Conservation (phyloP, 2,329 filamentous ascomycete species). For the Chaetomiaceae sp. region DNA sequence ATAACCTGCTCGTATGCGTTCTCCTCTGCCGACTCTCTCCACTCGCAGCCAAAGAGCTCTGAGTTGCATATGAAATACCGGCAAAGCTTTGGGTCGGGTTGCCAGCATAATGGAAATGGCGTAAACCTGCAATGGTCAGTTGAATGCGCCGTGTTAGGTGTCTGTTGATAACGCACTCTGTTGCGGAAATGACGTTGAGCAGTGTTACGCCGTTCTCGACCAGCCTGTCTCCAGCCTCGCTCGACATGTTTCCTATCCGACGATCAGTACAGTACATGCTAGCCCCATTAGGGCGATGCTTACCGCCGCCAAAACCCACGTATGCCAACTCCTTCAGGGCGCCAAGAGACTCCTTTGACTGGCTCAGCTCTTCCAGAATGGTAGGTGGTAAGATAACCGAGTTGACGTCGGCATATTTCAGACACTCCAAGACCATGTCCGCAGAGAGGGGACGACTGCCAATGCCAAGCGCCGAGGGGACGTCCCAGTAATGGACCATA, state of each 20-base stretch:
- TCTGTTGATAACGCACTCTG: conserved; percentile 44
- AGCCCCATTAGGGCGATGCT: conserved; percentile 9
- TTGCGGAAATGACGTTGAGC: conserved; percentile 38
- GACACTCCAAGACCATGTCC: conserved; percentile 32
- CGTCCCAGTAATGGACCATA: conserved; percentile 32
- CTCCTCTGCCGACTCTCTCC: conserved; percentile 33
- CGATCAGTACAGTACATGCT: too few relatives aligned
- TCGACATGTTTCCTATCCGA: conserved; percentile 37
- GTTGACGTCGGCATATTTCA: conserved; percentile 30
- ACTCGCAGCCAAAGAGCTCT: conserved; percentile 40
- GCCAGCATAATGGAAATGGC: conserved; percentile 35
- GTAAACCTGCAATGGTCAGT: conserved; percentile 29
- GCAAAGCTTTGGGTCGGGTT: conserved; percentile 36
- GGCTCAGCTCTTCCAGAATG: conserved; percentile 42
- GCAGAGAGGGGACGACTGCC: conserved; percentile 34
- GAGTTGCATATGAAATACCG: conserved; percentile 42
- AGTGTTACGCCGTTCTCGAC: conserved; percentile 34
- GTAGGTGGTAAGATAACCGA: conserved; percentile 35
- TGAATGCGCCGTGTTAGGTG: too few relatives aligned
- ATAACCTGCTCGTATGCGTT: conserved; percentile 38
- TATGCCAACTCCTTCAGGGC: conserved; percentile 33
- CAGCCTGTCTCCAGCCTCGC: conserved; percentile 37
- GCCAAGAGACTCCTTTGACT: conserved; percentile 30
- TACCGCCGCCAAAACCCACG: conserved; percentile 39
- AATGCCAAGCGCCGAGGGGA: conserved; percentile 30